phyloP scores from a whole-genome alignment of 2,329 filamentous ascomycete genomes.

The Dothidotthia symphoricarpi region DNA sequence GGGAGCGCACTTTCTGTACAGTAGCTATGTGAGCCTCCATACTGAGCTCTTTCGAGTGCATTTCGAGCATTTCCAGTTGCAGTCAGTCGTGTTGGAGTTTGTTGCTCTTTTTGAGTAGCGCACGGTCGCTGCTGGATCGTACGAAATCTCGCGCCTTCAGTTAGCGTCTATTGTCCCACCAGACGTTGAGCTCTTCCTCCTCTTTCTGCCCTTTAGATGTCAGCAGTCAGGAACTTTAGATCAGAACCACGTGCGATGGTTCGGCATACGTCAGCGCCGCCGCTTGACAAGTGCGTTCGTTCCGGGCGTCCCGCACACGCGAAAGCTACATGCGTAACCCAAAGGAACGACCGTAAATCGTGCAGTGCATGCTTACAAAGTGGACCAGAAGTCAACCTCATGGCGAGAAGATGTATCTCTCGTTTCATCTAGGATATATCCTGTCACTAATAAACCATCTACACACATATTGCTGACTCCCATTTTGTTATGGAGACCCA shows the following conservation, averaged over 20 bases:
- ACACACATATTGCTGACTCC: too few species aligned
- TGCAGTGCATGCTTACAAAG: constrained; percentile 17
- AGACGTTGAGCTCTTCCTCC: too few species aligned
- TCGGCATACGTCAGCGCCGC: constrained; percentile 16
- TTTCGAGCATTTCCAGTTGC: neutral
- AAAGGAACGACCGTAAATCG: too few species aligned
- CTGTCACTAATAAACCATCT: too few species aligned
- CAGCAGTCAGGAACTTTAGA: too few species aligned
- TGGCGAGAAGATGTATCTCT: constrained; percentile 5
- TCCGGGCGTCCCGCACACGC: constrained; percentile 21
- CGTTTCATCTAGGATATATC: neutral
- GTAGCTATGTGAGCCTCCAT: constrained; percentile 27
- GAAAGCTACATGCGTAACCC: constrained; percentile 7
- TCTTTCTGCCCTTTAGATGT: too few species aligned
- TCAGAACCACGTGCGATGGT: neutral
- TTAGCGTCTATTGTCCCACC: too few species aligned
- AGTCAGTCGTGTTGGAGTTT: neutral
- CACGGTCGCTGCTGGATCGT: too few species aligned
- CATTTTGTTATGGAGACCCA: constrained; percentile 28
- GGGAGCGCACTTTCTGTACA: constrained; percentile 22
- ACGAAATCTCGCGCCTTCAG: too few species aligned
- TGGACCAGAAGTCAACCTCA: constrained; percentile 8
- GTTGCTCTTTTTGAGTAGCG: too few species aligned
- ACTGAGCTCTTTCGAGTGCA: neutral
- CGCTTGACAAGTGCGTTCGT: constrained; percentile 17